A percentile compares a stretch with the other conserved stretches of the same genome.
Evolutionary conservation across 768 basidiomycete species (phyloP).

Genomic region (Agaricus sinodeliciosus): DNA sequence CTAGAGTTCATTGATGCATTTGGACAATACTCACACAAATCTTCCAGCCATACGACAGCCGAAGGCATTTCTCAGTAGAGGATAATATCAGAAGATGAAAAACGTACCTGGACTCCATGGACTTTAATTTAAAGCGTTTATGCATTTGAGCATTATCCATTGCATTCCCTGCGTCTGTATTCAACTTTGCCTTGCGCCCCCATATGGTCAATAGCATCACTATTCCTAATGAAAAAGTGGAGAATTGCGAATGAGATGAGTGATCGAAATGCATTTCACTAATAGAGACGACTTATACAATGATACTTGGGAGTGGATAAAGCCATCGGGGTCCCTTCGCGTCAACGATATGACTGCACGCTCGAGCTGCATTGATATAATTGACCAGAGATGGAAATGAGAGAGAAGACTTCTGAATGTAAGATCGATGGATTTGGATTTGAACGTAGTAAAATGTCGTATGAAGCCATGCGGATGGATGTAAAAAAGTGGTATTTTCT

Average conservation of each 20-base stretch:
- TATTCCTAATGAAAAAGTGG: slow-evolving; percentile 32
- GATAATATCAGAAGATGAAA: background rate
- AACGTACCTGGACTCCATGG: slow-evolving; percentile 27
- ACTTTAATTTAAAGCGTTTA: slow-evolving; percentile 38
- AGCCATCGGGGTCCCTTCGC: slow-evolving; percentile 32
- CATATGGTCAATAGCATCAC: slow-evolving; percentile 55
- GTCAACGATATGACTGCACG: slow-evolving; percentile 63
- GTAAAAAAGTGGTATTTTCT: slow-evolving; percentile 29
- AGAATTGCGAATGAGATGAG: slow-evolving; percentile 17
- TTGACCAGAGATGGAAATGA: slow-evolving; percentile 57
- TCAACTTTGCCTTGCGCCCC: slow-evolving; percentile 32
- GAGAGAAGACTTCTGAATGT: slow-evolving; percentile 42
- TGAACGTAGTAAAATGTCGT: slow-evolving; percentile 40
- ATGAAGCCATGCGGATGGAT: slow-evolving; percentile 47
- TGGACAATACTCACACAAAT: slow-evolving; percentile 23
- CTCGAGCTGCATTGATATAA: slow-evolving; percentile 68
- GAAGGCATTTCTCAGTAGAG: background rate
- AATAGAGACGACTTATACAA: slow-evolving; percentile 19
- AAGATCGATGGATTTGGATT: slow-evolving; percentile 67
- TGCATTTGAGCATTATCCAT: slow-evolving; percentile 46
- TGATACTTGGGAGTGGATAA: slow-evolving; percentile 21
- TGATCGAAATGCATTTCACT: background rate
- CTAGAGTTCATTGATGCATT: slow-evolving; percentile 14
- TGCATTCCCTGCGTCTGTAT: slow-evolving; percentile 33
- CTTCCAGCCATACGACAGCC: slow-evolving; percentile 35